Percentiles rank a stretch among this genome's conserved stretches.
Evolutionary conservation across 805 yeast genomes (phyloP).

Genomic region (Hanseniaspora valbyensis): DNA sequence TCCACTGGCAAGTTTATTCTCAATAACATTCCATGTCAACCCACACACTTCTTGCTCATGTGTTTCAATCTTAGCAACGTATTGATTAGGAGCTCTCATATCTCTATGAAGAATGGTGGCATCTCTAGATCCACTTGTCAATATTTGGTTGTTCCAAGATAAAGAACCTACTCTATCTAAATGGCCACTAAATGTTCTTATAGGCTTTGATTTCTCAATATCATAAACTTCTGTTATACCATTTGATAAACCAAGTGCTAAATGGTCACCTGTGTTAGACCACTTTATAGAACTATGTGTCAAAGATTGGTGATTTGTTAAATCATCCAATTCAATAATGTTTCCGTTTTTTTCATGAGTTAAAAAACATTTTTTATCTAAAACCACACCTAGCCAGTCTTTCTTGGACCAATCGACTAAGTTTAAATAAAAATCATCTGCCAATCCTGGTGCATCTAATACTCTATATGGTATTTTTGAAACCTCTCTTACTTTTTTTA

Average conservation of each 20-base stretch:
- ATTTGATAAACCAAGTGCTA: conserved; percentile 80
- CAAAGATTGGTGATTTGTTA: conserved; percentile 4
- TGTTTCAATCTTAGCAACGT: conserved; percentile 52
- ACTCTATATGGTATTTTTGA: conserved; percentile 85
- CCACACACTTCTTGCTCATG: conserved; percentile 97
- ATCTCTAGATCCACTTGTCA: conserved; percentile 82
- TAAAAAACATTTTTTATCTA: conserved; percentile 75
- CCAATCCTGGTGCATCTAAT: conserved; percentile 88
- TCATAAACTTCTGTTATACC: conserved; percentile 95
- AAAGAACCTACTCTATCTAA: conserved; percentile 70
- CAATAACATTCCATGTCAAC: conserved; percentile 82
- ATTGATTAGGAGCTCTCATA: conserved; percentile 78
- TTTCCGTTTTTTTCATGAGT: conserved; percentile 84
- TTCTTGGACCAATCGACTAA: conserved; percentile 92
- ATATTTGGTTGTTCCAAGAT: conserved; percentile 87
- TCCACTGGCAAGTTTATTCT: conserved; percentile 86
- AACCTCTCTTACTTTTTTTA: conserved; percentile 64
- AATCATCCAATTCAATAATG: conserved; percentile 67
- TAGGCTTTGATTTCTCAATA: conserved; percentile 66
- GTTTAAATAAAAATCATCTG: conserved; percentile 87
- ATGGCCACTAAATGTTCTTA: conserved; percentile 90
- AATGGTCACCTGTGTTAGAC: conserved; percentile 89
- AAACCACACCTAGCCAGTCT: conserved; percentile 79
- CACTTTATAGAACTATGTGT: conserved; percentile 63
- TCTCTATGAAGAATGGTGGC: conserved; percentile 77